Percentiles rank a stretch among this genome's conserved stretches.
phyloP scores from a whole-genome alignment of 179 eudicot genomes.

The Dionaea muscipula region DNA sequence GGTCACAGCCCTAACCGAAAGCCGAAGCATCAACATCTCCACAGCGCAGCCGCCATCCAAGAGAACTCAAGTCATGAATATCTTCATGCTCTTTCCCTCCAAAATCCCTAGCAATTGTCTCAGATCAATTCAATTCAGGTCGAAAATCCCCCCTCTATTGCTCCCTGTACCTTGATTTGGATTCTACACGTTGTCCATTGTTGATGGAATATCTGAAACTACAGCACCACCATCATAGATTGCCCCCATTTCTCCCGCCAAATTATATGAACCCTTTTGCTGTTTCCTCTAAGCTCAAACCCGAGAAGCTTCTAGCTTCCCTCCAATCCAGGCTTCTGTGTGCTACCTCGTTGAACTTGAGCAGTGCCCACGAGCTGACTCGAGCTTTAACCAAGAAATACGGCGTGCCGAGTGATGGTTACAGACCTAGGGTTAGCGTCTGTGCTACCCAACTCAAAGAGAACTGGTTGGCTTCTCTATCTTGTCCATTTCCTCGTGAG shows the following conservation, averaged over 20 bases:
- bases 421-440: conserved; percentile 12
- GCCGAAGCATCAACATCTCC: no score
- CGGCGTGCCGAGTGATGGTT: conserved; percentile 3
- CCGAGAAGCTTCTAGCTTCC: conserved; percentile 14
- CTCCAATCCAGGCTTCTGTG: conserved; percentile 11
- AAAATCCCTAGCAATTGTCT: background rate
- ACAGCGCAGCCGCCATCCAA: no score
- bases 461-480: conserved; percentile 50
- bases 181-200: background rate
- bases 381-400: conserved; percentile 12
- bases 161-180: background rate
- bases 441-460: conserved; percentile 28
- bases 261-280: conserved; percentile 32
- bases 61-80: no score
- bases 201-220: conserved; percentile 20
- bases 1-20: no score
- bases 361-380: conserved; percentile 13
- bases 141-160: background rate
- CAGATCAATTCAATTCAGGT: background rate
- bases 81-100: background rate
- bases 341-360: conserved; percentile 14
- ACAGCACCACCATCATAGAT: conserved; percentile 8
- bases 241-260: background rate
- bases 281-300: conserved; percentile 16
- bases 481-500: conserved; percentile 22